Base-by-base conservation (phyloP, 2,329 filamentous ascomycete genomes). In the Botrytis cinerea region DNA sequence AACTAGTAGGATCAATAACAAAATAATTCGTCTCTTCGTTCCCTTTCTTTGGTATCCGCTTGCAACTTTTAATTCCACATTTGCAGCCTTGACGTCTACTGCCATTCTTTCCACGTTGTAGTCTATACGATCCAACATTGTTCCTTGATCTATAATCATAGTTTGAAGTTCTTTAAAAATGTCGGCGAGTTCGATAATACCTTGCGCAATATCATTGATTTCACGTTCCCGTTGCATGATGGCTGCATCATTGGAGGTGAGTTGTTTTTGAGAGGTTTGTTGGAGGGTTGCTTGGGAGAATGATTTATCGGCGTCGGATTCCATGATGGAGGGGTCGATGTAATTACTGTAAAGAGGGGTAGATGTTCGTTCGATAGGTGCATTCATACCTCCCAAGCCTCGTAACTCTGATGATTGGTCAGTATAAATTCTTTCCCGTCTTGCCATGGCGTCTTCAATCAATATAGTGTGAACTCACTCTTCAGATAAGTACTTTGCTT, bases 71-170 rank as follows among this genome's bases (percentile, higher is more conserved):
- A 99, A 87, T 84, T 99, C 96, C 82, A 95, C 96, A 75, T 97
- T 93, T 4, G 96, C 96, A 32, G 88, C 93, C 81, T 97, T 97
- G 74, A 99, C 94, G 80, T 98, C 94, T 32, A 90, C 91, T n/a
- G 91, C 90, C 93, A 98, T 98, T 75, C 92, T 89, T 84, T 99
- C 96, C 71, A 99, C 94, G 79, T 99, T 99, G 84, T 98, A 99
- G 83, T 99, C 97, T 79, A 97, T 97, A 80, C 96, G 91, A 82
- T 97, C 95, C 35, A 97, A 87, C 88, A 97, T 93, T 22, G 93
- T 96, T 71, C 94, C 94, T 82, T 96, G 93, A 80, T 96, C 93
- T 77, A 97, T 95, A 78, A 97, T 94, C 95, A 99, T 98, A 66
- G 87, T 91, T 83, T 99, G 96, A 45, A 99, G 85, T 80, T 99